Evolutionary conservation across 2,329 filamentous ascomycete genomes (phyloP).

Genomic region (Pyricularia pennisetigena): DNA sequence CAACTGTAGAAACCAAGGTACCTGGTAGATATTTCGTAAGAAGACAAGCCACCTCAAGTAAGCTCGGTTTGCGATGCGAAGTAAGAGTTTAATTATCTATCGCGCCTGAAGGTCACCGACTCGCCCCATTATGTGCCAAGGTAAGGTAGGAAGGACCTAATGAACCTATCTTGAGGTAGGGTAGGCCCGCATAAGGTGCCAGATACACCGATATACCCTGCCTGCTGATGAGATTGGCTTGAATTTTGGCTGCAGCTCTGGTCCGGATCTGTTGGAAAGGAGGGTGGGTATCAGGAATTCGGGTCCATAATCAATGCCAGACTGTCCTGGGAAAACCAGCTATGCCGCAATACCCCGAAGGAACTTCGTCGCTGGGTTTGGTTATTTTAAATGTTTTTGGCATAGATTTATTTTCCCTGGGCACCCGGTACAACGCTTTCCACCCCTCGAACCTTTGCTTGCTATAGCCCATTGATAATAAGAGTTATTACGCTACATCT

Average conservation of each 20-base stretch:
- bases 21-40: neutral
- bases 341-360: neutral
- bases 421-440: neutral
- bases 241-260: neutral
- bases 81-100: neutral
- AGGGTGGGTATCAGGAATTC: neutral
- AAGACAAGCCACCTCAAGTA: neutral
- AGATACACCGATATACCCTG: neutral
- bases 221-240: neutral
- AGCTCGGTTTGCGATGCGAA: no score
- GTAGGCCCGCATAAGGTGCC: neutral
- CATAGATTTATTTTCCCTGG: neutral
- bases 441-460: neutral
- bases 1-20: neutral
- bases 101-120: neutral
- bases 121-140: neutral
- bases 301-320: neutral
- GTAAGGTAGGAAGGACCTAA: neutral
- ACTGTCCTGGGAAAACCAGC: neutral
- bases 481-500: neutral
- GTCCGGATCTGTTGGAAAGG: neutral
- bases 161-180: neutral
- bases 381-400: neutral
- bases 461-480: neutral
- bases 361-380: neutral